Evolutionary conservation across 192 early-diverging fungal species (phyloP).

Genomic region (Coemansia sp.): DNA sequence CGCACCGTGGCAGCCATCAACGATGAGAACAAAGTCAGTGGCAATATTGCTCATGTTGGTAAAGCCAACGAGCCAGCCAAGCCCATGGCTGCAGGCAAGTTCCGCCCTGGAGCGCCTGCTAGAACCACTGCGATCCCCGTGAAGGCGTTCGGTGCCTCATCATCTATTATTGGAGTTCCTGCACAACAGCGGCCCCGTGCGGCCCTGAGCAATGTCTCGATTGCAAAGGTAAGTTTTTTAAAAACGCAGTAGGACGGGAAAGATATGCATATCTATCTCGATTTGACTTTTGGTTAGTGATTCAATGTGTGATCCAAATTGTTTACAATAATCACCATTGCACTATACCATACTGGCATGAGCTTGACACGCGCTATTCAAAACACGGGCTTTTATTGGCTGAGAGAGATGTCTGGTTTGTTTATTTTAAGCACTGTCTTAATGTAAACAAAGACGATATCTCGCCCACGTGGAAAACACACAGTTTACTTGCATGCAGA

Average conservation of each 20-base stretch:
- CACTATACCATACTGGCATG: too few relatives aligned
- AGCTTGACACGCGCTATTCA: too few relatives aligned
- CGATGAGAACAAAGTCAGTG: constrained; percentile 44
- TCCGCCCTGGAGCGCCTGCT: constrained; percentile 1
- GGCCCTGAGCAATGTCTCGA: constrained; percentile 33
- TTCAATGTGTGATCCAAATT: too few relatives aligned
- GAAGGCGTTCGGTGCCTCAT: constrained; percentile 26
- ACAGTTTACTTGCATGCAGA: too few relatives aligned
- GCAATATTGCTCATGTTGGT: background rate
- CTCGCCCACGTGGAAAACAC: too few relatives aligned
- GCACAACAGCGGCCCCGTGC: constrained; percentile 15
- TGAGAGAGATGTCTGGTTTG: too few relatives aligned
- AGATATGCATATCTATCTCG: too few relatives aligned
- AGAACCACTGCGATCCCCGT: constrained; percentile 2
- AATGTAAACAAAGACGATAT: too few relatives aligned
- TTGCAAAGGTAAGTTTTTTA: constrained; percentile 27
- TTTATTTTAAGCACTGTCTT: constrained; percentile 13
- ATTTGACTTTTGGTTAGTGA: too few relatives aligned
- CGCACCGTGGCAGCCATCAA: constrained; percentile 19
- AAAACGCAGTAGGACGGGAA: background rate
- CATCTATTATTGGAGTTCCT: background rate
- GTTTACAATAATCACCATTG: too few relatives aligned
- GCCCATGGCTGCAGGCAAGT: constrained; percentile 7
- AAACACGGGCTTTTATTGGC: too few relatives aligned
- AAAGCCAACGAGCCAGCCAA: constrained; percentile 14